A percentile compares a stretch with the other conserved stretches of the same genome.
Evolutionary conservation across 1,284 basidiomycete species (phyloP).

Genomic region (Grifola frondosa): DNA sequence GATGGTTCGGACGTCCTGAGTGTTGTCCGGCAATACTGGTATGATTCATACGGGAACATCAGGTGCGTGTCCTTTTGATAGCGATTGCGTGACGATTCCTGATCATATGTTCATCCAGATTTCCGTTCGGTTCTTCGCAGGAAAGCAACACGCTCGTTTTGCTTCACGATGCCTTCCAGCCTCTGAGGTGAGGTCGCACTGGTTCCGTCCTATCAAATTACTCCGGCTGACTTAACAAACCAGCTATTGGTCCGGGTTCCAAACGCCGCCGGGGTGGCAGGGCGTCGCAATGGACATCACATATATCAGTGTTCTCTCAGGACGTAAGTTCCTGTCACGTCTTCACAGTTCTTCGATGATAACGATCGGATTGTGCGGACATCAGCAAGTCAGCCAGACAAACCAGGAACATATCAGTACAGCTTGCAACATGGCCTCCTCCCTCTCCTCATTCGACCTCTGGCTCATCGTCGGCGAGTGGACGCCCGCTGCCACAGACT

Average conservation of each 20-base stretch:
- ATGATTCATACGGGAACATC: conserved; percentile 73
- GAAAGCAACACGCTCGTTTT: conserved; percentile 66
- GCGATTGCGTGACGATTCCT: conserved; percentile 6
- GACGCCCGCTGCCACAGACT: conserved; percentile 83
- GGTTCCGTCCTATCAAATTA: not conserved
- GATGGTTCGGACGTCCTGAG: conserved; percentile 51
- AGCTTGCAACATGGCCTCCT: conserved; percentile 53
- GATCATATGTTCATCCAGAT: conserved; percentile 39
- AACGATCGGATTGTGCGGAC: not conserved
- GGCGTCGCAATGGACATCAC: conserved; percentile 85
- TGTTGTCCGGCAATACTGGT: conserved; percentile 70
- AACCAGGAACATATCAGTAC: conserved; percentile 62
- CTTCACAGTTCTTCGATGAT: not conserved
- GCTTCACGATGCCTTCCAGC: conserved; percentile 87
- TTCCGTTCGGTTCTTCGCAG: conserved; percentile 57
- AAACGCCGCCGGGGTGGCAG: conserved; percentile 54
- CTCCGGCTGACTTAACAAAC: no score
- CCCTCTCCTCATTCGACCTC: conserved; percentile 57
- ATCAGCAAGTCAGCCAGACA: conserved; percentile 51
- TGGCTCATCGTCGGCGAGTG: conserved; percentile 86
- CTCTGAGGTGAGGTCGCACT: conserved; percentile 39
- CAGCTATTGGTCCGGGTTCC: conserved; percentile 72
- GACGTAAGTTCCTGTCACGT: conserved; percentile 39
- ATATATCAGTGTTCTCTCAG: conserved; percentile 79
- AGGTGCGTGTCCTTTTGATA: conserved; percentile 44